Evolutionary conservation across 176 grass and related monocot species (phyloP).

Genomic region (Musa beccarii): DNA sequence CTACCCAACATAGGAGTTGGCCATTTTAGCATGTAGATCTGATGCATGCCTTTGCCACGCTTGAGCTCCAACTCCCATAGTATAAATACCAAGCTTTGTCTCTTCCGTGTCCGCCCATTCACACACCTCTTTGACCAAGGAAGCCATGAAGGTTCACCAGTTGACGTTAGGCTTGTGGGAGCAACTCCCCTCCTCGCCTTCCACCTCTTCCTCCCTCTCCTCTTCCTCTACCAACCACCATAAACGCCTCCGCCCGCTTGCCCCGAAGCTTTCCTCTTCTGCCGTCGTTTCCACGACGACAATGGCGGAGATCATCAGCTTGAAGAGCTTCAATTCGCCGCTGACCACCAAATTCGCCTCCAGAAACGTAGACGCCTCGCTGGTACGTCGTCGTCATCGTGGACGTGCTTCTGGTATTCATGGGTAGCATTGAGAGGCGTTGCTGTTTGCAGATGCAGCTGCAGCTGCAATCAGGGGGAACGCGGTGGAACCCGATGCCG

Average conservation of each 20-base stretch:
- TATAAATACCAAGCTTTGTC: not conserved
- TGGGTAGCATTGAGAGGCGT: not conserved
- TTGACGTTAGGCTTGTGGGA: conserved; percentile 32
- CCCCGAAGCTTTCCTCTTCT: conserved; percentile 30
- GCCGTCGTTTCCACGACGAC: not conserved
- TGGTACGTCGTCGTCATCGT: conserved; percentile 33
- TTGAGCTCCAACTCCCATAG: not conserved
- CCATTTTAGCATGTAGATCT: not conserved
- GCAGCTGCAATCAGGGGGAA: conserved; percentile 38
- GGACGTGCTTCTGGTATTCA: not conserved
- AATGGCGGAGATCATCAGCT: conserved; percentile 14
- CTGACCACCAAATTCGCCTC: not conserved
- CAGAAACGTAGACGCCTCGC: conserved; percentile 5
- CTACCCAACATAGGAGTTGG: not conserved
- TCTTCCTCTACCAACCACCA: not conserved
- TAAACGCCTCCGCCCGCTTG: conserved; percentile 31
- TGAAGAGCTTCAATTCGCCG: conserved; percentile 11
- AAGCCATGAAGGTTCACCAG: conserved; percentile 54
- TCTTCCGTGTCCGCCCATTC: not conserved
- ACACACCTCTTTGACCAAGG: not conserved
- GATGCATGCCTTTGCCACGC: not conserved
- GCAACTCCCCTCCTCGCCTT: conserved; percentile 15
- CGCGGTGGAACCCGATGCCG: conserved; percentile 78
- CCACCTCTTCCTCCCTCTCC: conserved; percentile 15
- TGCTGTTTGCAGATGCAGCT: conserved; percentile 17